These are phyloP conservation scores for Sphagnum fallax DNA, from an alignment of 228 moss, liverwort and hornwort genomes.

Conservation along the genomic window DNA sequence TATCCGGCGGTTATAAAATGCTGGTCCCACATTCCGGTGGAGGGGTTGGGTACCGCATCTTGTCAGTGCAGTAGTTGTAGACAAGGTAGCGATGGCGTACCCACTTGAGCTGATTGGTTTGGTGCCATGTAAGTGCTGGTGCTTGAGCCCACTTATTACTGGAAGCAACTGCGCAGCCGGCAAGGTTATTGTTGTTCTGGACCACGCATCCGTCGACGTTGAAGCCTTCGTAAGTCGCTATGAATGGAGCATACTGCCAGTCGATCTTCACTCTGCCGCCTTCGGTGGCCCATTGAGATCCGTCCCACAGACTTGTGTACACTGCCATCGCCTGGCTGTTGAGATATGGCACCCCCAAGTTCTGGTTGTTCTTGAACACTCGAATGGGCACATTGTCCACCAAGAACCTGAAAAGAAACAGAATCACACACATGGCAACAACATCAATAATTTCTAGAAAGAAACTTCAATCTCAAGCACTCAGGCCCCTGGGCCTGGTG, in stretches of 20 bases:
- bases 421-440: no score
- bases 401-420: conserved; percentile 15
- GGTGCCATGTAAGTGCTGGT: conserved; percentile 12
- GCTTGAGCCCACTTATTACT: neutral
- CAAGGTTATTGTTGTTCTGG: neutral
- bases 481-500: no score
- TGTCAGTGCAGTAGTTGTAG: conserved; percentile 39
- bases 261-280: conserved; percentile 17
- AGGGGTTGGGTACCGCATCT: conserved; percentile 1
- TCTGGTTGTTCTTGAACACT: conserved; percentile 15
- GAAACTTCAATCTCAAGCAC: no score
- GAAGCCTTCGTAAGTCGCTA: conserved; percentile 17
- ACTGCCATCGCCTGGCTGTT: conserved; percentile 29
- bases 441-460: no score
- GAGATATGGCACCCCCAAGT: conserved; percentile 25
- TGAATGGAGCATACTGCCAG: conserved; percentile 27
- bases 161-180: conserved; percentile 2
- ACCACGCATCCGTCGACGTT: conserved; percentile 11
- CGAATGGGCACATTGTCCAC: conserved; percentile 27
- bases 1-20: neutral
- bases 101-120: conserved; percentile 14
- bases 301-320: conserved; percentile 36
- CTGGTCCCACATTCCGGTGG: conserved; percentile 15
- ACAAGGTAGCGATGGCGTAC: conserved; percentile 17
- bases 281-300: conserved; percentile 21